Base-by-base conservation (phyloP, 108 stramenopile genomes). In the Cyclotella atomus region DNA sequence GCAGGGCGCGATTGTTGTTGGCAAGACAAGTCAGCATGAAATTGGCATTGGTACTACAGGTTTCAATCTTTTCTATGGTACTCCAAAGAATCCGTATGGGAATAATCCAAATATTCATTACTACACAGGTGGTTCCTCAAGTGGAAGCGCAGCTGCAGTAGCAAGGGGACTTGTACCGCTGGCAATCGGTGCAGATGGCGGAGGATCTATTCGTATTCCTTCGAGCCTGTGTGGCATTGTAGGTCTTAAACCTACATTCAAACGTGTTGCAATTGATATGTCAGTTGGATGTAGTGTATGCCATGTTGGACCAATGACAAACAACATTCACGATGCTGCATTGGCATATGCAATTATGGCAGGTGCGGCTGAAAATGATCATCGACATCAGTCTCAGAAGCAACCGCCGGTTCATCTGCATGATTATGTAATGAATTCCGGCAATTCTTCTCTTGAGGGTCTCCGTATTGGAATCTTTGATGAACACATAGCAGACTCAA, bases 161-260 rank as follows among this genome's bases (percentile, higher is more conserved):
- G 65, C 89, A 14, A 38, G 80, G 27, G 91, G 91, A n/a, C 20
- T 92, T 8, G 70, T 79, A 38, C 87, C 89, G 1, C 24, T 90
- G 19, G 84, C 85, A 16, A 60, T 92, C 10, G 91, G 89, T n/a
- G 49, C 47, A 7, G 91, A 92, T 80, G 87, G 87, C 23, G 91
- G 89, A 17, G 91, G 91, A 17, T 81, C 79, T 20, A 84, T 92
- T 59, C 83, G 89, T 3, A 77, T 88, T 6, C 91, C 91, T 19
- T 84, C 87, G 0, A 65, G 75, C 23, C 38, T 87, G 68, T 88
- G 77, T 54, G 91, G 91, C 5, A 36, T 84, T 32, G 76, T 86
- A 24, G 91, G 91, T 10, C 34, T 87, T 17, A 84, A 82, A 27
- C 76, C 83, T 10, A 71, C 71, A 21, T 84, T 78, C 61, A 75